Base-by-base conservation (phyloP, 1,139 yeast species). In the Pichia sorboxylosa region DNA sequence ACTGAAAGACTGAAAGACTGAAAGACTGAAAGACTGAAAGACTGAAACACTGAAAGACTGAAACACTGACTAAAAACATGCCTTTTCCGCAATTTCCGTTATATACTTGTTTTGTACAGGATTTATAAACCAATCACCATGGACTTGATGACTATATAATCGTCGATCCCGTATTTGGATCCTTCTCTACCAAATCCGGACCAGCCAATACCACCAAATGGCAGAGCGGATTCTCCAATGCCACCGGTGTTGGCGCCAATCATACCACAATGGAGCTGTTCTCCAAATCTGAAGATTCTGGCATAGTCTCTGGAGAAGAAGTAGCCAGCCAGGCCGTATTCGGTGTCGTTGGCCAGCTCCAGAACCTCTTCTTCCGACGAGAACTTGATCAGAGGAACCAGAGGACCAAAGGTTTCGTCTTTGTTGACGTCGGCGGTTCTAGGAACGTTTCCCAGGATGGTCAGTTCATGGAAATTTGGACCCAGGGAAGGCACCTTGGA, bases 361-460 rank as follows among this genome's bases (percentile, higher is more conserved):
- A 85, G 55, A 10, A 75, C 95, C 49, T 83, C 83, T 36, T 78
- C 81, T 31, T 73, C 75, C 17, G 74, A 59, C 17, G 66, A 61
- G 54, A 85, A 78, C 41, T 74, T 72, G 48, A 81, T 69, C 28
- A 85, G 58, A 3, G 92, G 92, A 35, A 85, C 93, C 28, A 85
- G 61, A 5, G 97, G 96, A 15, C 96, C 96, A 52, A 87, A 85
- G 2, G 94, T 85, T 59, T 87, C 96, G 49, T 84, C 94, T 21
- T 59, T 49, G 37, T 73, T 63, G 17, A 84, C 79, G 36, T 57
- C 51, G 67, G 84, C 81, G 26, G 67, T 67, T 6, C 63, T 57
- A 31, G 82, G 70, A 26, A 82, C 87, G 44, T 77, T 69, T 15
- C 72, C 63, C 40, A 85, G 54, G 13, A 85, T 72, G 1, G 93